These are phyloP conservation scores for Sordariomycetes sp. DNA, from an alignment of 2,329 filamentous ascomycete species.

Conservation along the genomic window DNA sequence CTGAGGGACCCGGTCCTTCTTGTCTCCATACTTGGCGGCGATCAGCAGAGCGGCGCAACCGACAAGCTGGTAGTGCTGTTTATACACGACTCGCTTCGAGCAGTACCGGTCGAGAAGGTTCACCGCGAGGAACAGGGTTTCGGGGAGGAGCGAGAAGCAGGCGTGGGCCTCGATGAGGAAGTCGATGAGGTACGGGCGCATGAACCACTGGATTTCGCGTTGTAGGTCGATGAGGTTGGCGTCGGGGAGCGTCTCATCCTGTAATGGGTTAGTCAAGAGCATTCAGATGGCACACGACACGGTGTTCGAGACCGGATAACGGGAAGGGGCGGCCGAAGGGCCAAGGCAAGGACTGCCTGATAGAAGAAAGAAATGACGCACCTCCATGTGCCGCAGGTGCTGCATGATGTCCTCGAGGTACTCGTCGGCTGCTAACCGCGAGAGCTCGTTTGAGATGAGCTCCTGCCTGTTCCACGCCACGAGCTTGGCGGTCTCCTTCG, in stretches of 20 bases:
- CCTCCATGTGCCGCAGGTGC: conserved; percentile 95
- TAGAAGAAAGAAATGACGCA: conserved; percentile 25
- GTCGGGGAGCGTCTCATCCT: conserved; percentile 81
- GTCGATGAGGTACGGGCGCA: conserved; percentile 95
- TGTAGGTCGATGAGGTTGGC: conserved; percentile 98
- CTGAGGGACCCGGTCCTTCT: conserved; percentile 96
- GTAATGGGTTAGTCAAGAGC: neutral
- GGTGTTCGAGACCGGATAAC: neutral
- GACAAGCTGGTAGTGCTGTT: conserved; percentile 96
- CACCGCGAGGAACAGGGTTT: conserved; percentile 90
- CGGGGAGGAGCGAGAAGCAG: conserved; percentile 84
- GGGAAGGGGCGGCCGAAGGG: too few relatives aligned
- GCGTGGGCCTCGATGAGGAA: conserved; percentile 96
- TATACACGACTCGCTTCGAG: conserved; percentile 94
- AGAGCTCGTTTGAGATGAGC: conserved; percentile 79
- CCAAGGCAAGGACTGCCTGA: neutral
- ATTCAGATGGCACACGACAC: neutral
- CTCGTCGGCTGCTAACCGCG: conserved; percentile 71
- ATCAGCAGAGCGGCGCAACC: conserved; percentile 93
- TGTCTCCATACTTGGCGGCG: conserved; percentile 95
- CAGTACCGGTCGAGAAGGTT: conserved; percentile 97
- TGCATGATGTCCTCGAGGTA: conserved; percentile 89
- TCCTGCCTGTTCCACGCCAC: conserved; percentile 75
- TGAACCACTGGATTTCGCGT: conserved; percentile 96
- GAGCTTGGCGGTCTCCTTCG: conserved; percentile 64